These are phyloP conservation scores for Aspergillus sp. DNA, from an alignment of 2,329 filamentous ascomycete genomes.

Conservation along the genomic window DNA sequence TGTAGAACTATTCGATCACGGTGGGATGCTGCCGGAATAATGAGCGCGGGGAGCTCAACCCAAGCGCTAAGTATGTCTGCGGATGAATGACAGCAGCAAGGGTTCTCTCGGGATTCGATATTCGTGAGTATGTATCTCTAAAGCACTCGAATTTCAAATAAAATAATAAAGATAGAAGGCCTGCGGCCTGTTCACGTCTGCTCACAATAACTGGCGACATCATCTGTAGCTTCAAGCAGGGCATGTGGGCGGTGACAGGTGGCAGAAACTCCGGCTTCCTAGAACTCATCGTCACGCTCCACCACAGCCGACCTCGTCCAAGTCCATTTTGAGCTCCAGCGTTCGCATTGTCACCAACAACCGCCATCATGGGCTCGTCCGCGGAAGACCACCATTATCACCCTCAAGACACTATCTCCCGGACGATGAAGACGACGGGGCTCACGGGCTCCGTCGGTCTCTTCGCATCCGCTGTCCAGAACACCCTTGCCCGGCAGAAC, in stretches of 20 bases:
- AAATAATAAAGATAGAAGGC: constrained; percentile 4
- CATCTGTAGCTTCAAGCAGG: constrained; percentile 19
- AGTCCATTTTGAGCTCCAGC: constrained; percentile 26
- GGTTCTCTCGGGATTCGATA: not conserved
- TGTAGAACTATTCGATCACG: constrained; percentile 9
- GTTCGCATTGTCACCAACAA: constrained; percentile 18
- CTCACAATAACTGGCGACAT: constrained; percentile 7
- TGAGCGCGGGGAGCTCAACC: constrained; percentile 9
- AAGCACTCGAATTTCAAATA: not conserved
- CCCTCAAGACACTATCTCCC: constrained; percentile 71
- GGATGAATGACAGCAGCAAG: constrained; percentile 3
- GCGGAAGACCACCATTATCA: constrained; percentile 59
- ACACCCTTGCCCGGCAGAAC: constrained; percentile 80
- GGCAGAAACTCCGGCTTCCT: constrained; percentile 29
- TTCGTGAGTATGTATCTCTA: not conserved
- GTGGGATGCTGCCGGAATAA: constrained; percentile 6
- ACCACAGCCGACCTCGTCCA: constrained; percentile 23
- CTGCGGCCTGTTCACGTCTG: constrained; percentile 5
- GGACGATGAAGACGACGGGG: constrained; percentile 63
- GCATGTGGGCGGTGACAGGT: constrained; percentile 22
- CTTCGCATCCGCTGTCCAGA: constrained; percentile 76
- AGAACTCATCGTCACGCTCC: constrained; percentile 27
- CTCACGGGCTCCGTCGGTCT: constrained; percentile 68
- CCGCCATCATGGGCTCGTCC: constrained; percentile 50
- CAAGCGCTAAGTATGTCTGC: not conserved